Base-by-base conservation (phyloP, 1,284 basidiomycete genomes). In the Takashimella koratensis region DNA sequence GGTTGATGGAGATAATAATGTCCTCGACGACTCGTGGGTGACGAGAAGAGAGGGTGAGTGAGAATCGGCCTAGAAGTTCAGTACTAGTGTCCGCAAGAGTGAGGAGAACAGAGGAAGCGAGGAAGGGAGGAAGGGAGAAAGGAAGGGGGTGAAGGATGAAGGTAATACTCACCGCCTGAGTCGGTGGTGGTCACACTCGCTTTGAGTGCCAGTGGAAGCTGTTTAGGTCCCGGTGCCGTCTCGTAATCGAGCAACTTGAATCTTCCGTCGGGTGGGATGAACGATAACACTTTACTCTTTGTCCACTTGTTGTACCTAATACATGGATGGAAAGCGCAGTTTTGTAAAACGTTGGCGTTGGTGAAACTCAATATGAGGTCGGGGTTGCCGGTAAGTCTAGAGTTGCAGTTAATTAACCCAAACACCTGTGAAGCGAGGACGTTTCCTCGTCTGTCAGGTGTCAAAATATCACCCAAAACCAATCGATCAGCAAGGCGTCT, bases 241-340 rank as follows among this genome's bases (percentile, higher is more conserved):
- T 88, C 86, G 69, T 96, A 97, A 65, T 92, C 88, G 72, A 88
- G 83, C 24, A 97, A 79, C 40, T 83, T 83, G 76, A 97, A 98
- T 58, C 84, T 84, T 10, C 94, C 94, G 66, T 98, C 94, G 2
- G 94, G 94, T 3, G 94, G 94, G 43, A 98, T 85, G 70, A 98
- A 98, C 1, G 90, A 94, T 49, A 98, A 79, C 0, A 82, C 78
- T 60, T 84, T 85, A 66, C 90, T 87, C 47, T 86, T 83, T 44
- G 83, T 79, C 88, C 90, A 96, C 50, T 86, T 84, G 63, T 84
- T 83, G 48, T 92, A 79, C 30, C 90, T 91, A 48, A 97, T 84
- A 71, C 92, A 97, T 26, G 90, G 85, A 71, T 98, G 93, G 71
- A 96, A 95, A 1, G 88, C 84, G 59, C 85, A 87, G 60, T 95